A percentile compares a stretch with the other conserved stretches of the same genome.
Conservation (phyloP, 441 rosid genomes). For the Erysimum pusillum region DNA sequence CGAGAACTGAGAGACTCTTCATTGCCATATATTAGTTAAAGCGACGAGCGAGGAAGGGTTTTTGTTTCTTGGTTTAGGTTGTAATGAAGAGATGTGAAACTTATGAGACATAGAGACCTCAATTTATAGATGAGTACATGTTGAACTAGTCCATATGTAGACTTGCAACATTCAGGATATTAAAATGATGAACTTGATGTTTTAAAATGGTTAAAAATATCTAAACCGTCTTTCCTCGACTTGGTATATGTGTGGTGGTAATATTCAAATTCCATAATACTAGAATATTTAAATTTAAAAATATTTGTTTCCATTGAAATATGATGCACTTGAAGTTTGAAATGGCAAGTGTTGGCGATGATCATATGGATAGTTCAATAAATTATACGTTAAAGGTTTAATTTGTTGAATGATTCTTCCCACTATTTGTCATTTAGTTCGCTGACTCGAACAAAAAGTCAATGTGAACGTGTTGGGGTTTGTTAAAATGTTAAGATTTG, state of each 20-base stretch:
- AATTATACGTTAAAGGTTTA: too few species aligned
- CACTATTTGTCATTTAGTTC: too few species aligned
- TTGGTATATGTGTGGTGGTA: neutral
- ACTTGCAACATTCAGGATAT: neutral
- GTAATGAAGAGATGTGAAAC: neutral
- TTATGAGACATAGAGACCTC: neutral
- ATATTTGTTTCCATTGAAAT: too few species aligned
- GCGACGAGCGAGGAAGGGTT: neutral
- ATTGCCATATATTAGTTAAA: neutral
- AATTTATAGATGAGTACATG: slow-evolving; percentile 7
- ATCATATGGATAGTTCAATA: too few species aligned
- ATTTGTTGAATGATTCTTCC: too few species aligned
- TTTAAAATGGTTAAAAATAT: slow-evolving; percentile 1
- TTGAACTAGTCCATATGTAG: neutral
- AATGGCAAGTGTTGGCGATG: too few species aligned
- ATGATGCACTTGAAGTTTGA: too few species aligned
- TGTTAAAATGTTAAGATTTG: too few species aligned
- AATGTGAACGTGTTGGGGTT: too few species aligned
- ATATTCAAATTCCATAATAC: neutral
- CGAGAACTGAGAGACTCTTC: slow-evolving; percentile 21
- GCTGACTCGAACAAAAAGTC: too few species aligned
- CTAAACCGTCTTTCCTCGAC: neutral
- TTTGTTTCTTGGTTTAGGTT: neutral
- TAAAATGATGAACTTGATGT: neutral
- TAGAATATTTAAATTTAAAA: too few species aligned